Conservation (phyloP, 2,329 filamentous ascomycete species). For the Trichoderma simmonsii region DNA sequence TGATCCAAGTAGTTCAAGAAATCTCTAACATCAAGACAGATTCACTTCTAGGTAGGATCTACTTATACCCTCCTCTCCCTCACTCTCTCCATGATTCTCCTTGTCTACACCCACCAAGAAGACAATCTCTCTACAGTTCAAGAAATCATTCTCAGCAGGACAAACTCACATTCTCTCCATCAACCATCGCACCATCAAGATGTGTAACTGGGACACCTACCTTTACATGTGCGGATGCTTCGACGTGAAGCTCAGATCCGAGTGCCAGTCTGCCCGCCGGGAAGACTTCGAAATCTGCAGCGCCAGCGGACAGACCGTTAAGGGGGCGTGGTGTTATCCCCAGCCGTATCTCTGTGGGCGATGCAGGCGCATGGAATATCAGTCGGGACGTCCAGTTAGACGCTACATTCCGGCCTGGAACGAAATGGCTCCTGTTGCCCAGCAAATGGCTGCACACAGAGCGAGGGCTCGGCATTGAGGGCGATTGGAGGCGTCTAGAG, state of each 20-base stretch:
- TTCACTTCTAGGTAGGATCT: neutral
- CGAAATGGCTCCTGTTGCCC: neutral
- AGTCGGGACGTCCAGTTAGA: neutral
- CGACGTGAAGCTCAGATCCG: neutral
- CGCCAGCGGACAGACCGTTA: neutral
- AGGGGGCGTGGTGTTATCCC: neutral
- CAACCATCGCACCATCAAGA: neutral
- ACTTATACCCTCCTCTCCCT: neutral
- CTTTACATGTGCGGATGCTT: conserved; percentile 14
- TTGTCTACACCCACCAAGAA: neutral
- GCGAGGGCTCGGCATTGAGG: neutral
- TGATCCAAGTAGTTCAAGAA: neutral
- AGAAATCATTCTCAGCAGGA: neutral
- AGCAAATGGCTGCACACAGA: neutral
- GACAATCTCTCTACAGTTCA: neutral
- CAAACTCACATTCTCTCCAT: too few relatives aligned
- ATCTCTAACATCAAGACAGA: neutral
- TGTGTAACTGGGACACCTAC: conserved; percentile 20
- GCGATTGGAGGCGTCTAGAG: neutral
- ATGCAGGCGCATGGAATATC: neutral
- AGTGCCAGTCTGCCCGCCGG: neutral
- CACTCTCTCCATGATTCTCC: neutral
- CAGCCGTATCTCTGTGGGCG: neutral
- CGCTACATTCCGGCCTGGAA: neutral
- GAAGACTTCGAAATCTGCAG: neutral